These are phyloP conservation scores for Myrica gale DNA, from an alignment of 306 rosid genomes.

Conservation along the genomic window DNA sequence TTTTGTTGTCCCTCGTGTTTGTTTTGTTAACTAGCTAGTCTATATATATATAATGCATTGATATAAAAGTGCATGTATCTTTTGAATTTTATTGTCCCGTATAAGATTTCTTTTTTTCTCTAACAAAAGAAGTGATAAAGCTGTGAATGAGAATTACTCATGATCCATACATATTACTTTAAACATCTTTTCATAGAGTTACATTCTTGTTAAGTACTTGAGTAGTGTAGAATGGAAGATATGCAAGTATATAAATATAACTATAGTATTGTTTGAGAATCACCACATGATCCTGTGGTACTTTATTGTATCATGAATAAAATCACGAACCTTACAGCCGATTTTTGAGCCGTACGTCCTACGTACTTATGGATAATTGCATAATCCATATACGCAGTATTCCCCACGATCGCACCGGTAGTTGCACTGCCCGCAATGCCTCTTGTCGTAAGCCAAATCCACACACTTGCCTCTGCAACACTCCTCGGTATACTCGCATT, in stretches of 20 bases:
- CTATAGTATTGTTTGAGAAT: conserved; percentile 19
- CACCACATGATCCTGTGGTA: conserved; percentile 43
- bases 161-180: neutral
- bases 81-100: too few species aligned
- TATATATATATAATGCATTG: too few species aligned
- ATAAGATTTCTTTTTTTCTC: too few species aligned
- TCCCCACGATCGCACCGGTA: conserved; percentile 33
- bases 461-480: conserved; percentile 82
- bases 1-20: too few species aligned
- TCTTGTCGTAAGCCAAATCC: conserved; percentile 53
- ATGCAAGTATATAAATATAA: neutral
- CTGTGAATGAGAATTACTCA: neutral
- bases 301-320: conserved; percentile 42
- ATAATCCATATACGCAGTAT: conserved; percentile 64
- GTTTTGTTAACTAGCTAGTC: too few species aligned
- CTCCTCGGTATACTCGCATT: conserved; percentile 56
- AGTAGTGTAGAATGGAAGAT: too few species aligned
- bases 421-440: conserved; percentile 78
- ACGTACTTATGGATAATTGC: conserved; percentile 52
- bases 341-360: neutral
- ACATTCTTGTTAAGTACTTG: too few species aligned
- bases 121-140: too few species aligned
- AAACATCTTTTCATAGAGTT: neutral
- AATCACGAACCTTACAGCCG: conserved; percentile 37
- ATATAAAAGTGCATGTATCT: too few species aligned